Base-by-base conservation (phyloP, 2,329 filamentous ascomycete genomes). In the Colletotrichum lentis region DNA sequence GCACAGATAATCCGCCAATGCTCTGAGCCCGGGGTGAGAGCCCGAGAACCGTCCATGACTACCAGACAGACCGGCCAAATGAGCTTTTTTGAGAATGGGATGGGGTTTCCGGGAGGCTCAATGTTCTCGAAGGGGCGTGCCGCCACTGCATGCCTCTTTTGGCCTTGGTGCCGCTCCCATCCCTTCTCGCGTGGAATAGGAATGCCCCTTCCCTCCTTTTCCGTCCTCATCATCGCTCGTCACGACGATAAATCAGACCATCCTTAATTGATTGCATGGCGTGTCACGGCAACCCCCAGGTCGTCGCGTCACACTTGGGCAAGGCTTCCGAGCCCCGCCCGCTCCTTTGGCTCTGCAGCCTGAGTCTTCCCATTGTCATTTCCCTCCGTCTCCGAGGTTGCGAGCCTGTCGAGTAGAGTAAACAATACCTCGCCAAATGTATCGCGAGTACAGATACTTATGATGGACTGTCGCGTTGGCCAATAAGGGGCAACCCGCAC, bases 221-320 rank as follows among this genome's bases (percentile, higher is more conserved):
- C 7, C 7, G 31, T 8, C 31, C 31, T 35, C 31, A 10, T 35
- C 31, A 35, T 7, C 31, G 8, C 35, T 62, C 47, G 12, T 53
- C 35, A 49, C 54, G 20, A 44, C 18, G 41, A 24, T 14, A 47
- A 27, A 44, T 27, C 57, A 49, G 47, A 62, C 49, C 41, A 50
- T 49, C 44, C 20, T 52, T 56, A 44, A 63, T 56, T 63, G 41
- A 63, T 62, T 62, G 64, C 64, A 62, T 49, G 49, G 47, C 31
- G 12, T 16, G 37, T 39, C 49, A 35, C 43, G 49, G 41, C 49
- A 41, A 49, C 50, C 55, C 18, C 16, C 18, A 27, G 57, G 12
- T 7, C 10, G 43, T 52, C 63, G 49, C 49, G 41, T 60, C 27
- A 46, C 49, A 57, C 24, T 14, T 47, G 11, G 27, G 18, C 22